Conservation (phyloP, 352 stramenopile species). For the Pythium sukuiense region DNA sequence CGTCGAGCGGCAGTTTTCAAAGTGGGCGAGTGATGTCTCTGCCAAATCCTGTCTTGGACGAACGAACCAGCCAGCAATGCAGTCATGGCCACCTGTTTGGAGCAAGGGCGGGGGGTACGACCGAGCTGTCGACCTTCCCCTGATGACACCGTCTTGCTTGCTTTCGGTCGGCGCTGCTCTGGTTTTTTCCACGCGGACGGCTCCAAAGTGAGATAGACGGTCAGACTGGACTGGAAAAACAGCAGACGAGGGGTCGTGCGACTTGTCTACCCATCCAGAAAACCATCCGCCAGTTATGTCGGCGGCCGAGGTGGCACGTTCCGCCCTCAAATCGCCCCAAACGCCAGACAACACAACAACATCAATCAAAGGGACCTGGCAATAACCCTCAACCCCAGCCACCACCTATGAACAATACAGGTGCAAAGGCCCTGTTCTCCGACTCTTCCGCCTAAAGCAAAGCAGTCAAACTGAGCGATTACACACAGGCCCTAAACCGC, state of each 20-base stretch:
- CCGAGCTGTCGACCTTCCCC: slow-evolving; percentile 2
- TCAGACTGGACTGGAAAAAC: slow-evolving; percentile 13
- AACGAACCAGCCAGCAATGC: slow-evolving; percentile 11
- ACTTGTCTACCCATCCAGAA: slow-evolving; percentile 29
- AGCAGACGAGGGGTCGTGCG: slow-evolving; percentile 30
- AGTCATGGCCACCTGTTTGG: slow-evolving; percentile 19
- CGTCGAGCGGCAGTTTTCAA: not conserved
- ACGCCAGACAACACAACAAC: slow-evolving; percentile 7
- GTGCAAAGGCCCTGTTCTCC: slow-evolving; percentile 18
- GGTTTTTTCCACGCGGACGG: slow-evolving; percentile 17
- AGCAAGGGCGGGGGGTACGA: slow-evolving; percentile 17
- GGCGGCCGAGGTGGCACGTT: slow-evolving; percentile 9
- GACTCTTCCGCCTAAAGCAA: slow-evolving; percentile 25
- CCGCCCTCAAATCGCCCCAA: slow-evolving; percentile 2
- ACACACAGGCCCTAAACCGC: slow-evolving; percentile 21
- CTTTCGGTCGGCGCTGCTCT: slow-evolving; percentile 22
- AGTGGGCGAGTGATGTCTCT: not conserved
- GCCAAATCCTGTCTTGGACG: not conserved
- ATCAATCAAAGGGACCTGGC: slow-evolving; percentile 1
- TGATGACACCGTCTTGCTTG: slow-evolving; percentile 6
- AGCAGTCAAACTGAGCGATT: slow-evolving; percentile 8
- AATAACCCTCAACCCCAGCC: slow-evolving; percentile 1
- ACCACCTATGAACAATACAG: not conserved
- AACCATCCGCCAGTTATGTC: slow-evolving; percentile 18
- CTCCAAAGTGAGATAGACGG: slow-evolving; percentile 14